Percentiles rank a stretch among this genome's conserved stretches.
Conservation (phyloP, 805 yeast species). For the Candida saitoana region DNA sequence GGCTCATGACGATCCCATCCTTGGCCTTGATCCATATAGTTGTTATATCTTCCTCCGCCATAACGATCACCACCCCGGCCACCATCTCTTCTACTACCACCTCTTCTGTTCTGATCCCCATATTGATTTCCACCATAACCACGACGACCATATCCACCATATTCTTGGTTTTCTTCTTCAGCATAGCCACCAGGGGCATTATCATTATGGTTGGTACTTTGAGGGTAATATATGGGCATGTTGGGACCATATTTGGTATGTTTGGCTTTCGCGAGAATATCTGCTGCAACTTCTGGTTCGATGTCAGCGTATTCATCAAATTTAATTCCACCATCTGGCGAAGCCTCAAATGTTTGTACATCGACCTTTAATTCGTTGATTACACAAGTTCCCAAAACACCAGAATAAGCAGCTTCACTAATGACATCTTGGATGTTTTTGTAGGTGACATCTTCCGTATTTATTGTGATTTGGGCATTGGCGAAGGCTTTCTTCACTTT, state of each 20-base stretch:
- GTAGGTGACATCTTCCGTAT: constrained; percentile 34
- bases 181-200: constrained; percentile 6
- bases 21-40: constrained; percentile 5
- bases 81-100: constrained; percentile 11
- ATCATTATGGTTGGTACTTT: constrained; percentile 10
- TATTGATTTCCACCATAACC: constrained; percentile 10
- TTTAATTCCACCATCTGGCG: constrained; percentile 66
- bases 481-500: constrained; percentile 37
- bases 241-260: constrained; percentile 19
- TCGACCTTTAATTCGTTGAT: constrained; percentile 58
- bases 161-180: constrained; percentile 3
- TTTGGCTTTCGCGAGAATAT: constrained; percentile 47
- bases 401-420: constrained; percentile 77
- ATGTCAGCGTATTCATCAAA: constrained; percentile 80
- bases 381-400: constrained; percentile 66
- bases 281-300: constrained; percentile 63
- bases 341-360: constrained; percentile 66
- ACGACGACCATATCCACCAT: constrained; percentile 10
- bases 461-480: constrained; percentile 33
- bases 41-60: constrained; percentile 8
- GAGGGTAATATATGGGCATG: constrained; percentile 14
- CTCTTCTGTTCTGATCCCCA: constrained; percentile 8
- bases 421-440: constrained; percentile 35
- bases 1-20: constrained; percentile 4
- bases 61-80: constrained; percentile 12